Evolutionary conservation across 1,284 basidiomycete genomes (phyloP).

Genomic region (Pseudozyma thailandica): DNA sequence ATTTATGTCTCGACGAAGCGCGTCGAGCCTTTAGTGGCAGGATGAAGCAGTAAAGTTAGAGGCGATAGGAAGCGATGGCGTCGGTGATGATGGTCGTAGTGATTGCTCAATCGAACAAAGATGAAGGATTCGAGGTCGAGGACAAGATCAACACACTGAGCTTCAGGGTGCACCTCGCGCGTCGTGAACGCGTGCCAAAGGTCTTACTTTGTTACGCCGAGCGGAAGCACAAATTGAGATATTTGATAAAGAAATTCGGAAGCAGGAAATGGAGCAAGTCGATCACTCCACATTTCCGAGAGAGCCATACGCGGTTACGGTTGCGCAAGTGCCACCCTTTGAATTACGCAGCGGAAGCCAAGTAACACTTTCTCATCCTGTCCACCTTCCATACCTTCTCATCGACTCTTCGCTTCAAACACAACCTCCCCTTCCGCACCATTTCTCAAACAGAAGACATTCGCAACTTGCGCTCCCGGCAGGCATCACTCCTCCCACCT

Average conservation of each 20-base stretch:
- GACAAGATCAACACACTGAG: background rate
- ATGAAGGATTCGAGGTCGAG: background rate
- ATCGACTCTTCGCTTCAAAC: background rate
- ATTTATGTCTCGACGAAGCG: too few relatives aligned
- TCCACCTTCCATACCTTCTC: background rate
- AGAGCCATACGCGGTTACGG: background rate
- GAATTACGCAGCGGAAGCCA: constrained; percentile 14
- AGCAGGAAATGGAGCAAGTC: constrained; percentile 26
- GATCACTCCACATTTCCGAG: constrained; percentile 39
- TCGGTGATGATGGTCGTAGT: background rate
- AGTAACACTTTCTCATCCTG: background rate
- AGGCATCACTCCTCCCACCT: background rate
- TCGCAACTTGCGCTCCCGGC: background rate
- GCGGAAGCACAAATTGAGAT: background rate
- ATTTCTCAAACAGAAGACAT: too few relatives aligned
- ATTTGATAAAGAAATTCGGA: constrained; percentile 3
- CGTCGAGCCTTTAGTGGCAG: too few relatives aligned
- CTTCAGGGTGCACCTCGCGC: background rate
- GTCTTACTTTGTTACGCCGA: constrained; percentile 9
- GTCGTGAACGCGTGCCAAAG: constrained; percentile 23
- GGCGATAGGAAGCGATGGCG: too few relatives aligned
- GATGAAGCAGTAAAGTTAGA: too few relatives aligned
- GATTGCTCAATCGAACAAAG: too few relatives aligned
- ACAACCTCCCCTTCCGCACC: background rate
- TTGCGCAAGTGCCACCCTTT: constrained; percentile 45